Evolutionary conservation across 2,329 filamentous ascomycete genomes (phyloP), one percentile per base, ranked within the genome.

Genomic region (Fusarium circinatum): DNA sequence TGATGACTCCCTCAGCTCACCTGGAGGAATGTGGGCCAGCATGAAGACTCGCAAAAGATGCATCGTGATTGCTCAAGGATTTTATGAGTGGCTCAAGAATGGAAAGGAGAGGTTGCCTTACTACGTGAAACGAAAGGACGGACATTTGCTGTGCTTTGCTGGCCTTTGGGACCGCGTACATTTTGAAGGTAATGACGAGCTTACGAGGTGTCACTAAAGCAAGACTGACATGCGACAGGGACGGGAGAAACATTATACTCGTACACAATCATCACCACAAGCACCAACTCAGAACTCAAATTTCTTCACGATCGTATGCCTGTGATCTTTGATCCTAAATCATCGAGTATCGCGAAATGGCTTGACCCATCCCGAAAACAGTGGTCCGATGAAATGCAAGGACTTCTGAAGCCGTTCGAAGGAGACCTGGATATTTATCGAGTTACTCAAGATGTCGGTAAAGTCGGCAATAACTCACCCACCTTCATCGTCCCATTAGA

Each of bases 261-360:
- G 0, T 99, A 98, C 82, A 96, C 95, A 4, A 90, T 99, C 79
- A 96, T 98, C 81, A 99, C 96, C 2, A 98, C 96, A 3, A 89
- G 92, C 68, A 93, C 94, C 13, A 98, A 96, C 78, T 86, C 91
- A 71, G 93, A 96, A 80, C 86, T 98, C 55, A 91, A 87, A 34
- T 98, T 98, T 75, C 86, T 99, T 24, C 96, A 99, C 80, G 93
- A 97, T 78, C 91, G 96, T 22, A 99, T 99, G 96, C 96, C 96
- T 0, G 96, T 98, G 11, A 93, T 98, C 36, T 82, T 99, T 2
- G 91, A 98, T 11, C 90, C 93, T 9, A 91, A 90, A 8, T 94
- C 92, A 2, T 88, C 93, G 3, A 88, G 86, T 17, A 86, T 98
- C 78, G 88, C 85, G 61, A 90, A 81, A 9, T 98, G 95, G 95